Conservation (phyloP, 108 stramenopile species). For the Nitzschia inconspicua region DNA sequence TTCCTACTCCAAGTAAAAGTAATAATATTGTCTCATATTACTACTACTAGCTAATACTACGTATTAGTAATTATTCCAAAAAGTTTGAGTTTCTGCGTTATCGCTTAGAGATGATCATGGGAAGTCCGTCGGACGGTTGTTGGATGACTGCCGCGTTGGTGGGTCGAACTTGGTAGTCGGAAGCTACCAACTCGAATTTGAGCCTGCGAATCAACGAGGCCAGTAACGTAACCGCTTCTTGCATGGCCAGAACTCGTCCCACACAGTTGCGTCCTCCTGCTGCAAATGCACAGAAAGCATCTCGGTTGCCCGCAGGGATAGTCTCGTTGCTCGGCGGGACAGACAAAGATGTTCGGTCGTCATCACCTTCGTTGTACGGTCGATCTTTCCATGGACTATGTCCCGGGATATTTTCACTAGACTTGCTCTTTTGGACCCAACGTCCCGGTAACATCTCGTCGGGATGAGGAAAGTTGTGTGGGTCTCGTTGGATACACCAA, state of each 20-base stretch:
- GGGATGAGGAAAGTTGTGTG: conserved; percentile 36
- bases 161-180: neutral
- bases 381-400: conserved; percentile 9
- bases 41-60: too few species aligned
- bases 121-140: neutral
- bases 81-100: too few species aligned
- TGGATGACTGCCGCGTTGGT: neutral
- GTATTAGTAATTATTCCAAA: neutral
- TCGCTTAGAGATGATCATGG: neutral
- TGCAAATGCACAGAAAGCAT: conserved; percentile 52
- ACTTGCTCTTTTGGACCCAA: conserved; percentile 28
- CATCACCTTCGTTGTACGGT: neutral
- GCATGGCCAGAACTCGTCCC: conserved; percentile 46
- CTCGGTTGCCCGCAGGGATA: conserved; percentile 20
- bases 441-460: conserved; percentile 51
- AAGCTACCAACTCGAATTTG: neutral
- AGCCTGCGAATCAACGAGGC: conserved; percentile 14
- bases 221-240: conserved; percentile 19
- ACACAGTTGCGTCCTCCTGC: conserved; percentile 48
- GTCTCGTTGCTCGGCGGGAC: neutral
- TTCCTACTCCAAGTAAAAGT: too few species aligned
- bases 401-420: neutral
- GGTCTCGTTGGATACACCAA: conserved; percentile 37
- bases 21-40: too few species aligned
- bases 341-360: neutral